Percentiles rank a stretch among this genome's conserved stretches.
phyloP scores from a whole-genome alignment of 208 protist species.

The Phytomonas serpens region DNA sequence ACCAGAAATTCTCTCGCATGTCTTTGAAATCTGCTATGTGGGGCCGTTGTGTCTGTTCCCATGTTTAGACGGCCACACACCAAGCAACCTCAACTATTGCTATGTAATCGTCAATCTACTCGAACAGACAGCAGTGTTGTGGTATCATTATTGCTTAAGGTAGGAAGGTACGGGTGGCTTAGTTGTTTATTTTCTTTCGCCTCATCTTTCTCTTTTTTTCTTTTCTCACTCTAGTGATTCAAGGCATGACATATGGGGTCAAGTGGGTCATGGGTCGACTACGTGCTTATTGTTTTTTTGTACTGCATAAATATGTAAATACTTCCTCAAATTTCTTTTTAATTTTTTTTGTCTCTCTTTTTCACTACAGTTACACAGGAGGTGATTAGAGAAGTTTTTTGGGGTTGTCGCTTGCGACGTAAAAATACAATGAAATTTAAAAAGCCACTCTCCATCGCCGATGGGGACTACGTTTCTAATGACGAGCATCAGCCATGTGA shows the following conservation, averaged over 20 bases:
- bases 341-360: not conserved
- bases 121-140: constrained; percentile 24
- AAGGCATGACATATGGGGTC: not conserved
- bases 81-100: constrained; percentile 60
- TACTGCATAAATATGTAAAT: not conserved
- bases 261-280: not conserved
- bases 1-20: constrained; percentile 18
- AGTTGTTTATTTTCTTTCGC: not conserved
- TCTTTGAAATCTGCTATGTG: constrained; percentile 20
- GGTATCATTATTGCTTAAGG: constrained; percentile 23
- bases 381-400: not conserved
- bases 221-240: not conserved
- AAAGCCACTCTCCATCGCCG: not conserved
- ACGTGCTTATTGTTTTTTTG: not conserved
- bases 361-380: not conserved
- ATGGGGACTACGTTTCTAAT: too few species aligned
- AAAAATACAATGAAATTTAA: not conserved
- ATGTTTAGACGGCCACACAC: constrained; percentile 21
- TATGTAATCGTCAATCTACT: constrained; percentile 46
- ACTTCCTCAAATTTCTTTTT: not conserved
- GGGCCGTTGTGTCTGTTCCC: constrained; percentile 23
- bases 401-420: not conserved
- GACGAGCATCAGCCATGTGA: not conserved
- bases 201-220: not conserved
- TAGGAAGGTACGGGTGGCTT: not conserved